Evolutionary conservation across 345 rosid species (phyloP).

Genomic region (Eucalyptus microcorys): DNA sequence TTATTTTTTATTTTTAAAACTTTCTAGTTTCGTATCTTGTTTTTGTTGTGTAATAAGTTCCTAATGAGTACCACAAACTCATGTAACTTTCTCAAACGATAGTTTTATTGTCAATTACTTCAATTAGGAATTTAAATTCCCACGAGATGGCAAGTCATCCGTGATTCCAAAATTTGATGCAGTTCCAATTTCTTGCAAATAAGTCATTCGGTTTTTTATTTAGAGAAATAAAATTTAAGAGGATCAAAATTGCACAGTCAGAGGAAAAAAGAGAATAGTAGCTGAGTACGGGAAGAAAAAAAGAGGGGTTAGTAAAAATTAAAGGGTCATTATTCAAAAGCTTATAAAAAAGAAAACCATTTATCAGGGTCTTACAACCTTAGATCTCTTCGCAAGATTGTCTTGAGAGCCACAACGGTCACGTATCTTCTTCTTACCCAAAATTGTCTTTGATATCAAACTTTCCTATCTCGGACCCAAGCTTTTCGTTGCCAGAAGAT

Average conservation of each 20-base stretch:
- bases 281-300: background rate
- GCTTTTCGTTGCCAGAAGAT: background rate
- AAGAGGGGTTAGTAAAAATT: background rate
- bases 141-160: fast-evolving
- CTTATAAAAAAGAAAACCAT: background rate
- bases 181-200: background rate
- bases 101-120: fast-evolving
- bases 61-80: fast-evolving
- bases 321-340: background rate
- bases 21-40: background rate
- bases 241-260: background rate
- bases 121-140: background rate
- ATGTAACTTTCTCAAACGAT: fast-evolving
- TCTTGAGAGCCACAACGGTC: background rate
- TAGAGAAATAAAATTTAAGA: background rate
- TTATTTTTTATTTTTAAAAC: background rate
- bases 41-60: background rate
- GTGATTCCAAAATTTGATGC: background rate
- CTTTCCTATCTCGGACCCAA: background rate
- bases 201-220: too few relatives aligned
- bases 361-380: background rate
- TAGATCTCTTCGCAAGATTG: background rate
- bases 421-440: background rate
- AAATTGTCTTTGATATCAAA: background rate
- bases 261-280: background rate